Percentiles rank a stretch among this genome's conserved stretches.
These are phyloP conservation scores for Periconia sp. DNA, from an alignment of 2,329 filamentous ascomycete genomes.

Conservation along the genomic window DNA sequence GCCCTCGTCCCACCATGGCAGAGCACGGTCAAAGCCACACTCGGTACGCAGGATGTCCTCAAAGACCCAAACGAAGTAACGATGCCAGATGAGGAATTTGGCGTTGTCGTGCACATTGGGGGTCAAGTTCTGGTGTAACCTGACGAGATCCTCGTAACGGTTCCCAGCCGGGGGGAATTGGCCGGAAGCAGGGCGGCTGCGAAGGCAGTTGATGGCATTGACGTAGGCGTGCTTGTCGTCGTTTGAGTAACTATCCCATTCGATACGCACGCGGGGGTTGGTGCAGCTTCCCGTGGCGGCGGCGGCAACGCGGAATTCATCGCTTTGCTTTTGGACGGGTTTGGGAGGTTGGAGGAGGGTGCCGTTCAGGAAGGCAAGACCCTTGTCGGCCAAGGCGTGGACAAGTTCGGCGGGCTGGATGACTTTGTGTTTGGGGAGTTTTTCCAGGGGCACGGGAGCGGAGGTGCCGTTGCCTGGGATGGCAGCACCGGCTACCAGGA, in stretches of 20 bases:
- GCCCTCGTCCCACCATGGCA: slow-evolving; percentile 44
- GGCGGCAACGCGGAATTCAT: slow-evolving; percentile 4
- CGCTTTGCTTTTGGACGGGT: not conserved
- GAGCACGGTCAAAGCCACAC: slow-evolving; percentile 44
- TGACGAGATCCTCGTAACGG: slow-evolving; percentile 39
- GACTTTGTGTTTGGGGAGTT: not conserved
- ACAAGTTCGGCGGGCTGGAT: not conserved
- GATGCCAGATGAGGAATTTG: slow-evolving; percentile 49
- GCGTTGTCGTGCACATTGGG: slow-evolving; percentile 35
- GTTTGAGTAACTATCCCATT: slow-evolving; percentile 33
- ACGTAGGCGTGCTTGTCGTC: slow-evolving; percentile 28
- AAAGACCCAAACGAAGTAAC: slow-evolving; percentile 46
- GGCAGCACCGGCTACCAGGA: not conserved
- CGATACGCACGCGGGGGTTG: slow-evolving; percentile 30
- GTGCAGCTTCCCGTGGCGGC: slow-evolving; percentile 19
- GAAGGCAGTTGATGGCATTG: slow-evolving; percentile 33
- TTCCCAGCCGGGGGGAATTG: slow-evolving; percentile 26
- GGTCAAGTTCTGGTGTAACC: slow-evolving; percentile 36
- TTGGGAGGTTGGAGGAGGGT: not conserved
- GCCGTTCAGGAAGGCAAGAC: not conserved
- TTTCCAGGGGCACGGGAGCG: not conserved
- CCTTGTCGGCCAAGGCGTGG: not conserved
- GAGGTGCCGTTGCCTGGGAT: not conserved
- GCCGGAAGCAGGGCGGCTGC: slow-evolving; percentile 23
- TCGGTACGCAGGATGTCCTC: slow-evolving; percentile 46